Conservation (phyloP, 495 filamentous ascomycete genomes). For the Cudoniella acicularis region DNA sequence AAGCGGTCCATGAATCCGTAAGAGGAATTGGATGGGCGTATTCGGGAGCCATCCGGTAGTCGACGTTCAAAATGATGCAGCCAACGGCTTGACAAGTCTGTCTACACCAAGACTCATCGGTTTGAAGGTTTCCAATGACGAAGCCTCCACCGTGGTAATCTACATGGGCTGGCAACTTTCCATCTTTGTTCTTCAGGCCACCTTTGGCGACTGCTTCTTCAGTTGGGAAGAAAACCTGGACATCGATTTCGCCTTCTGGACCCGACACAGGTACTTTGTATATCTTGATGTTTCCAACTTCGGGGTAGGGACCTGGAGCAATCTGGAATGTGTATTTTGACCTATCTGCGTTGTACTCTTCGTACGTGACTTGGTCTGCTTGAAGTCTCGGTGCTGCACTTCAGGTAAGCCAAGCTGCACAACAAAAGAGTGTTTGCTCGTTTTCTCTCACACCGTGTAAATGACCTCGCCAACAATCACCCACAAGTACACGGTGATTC, state of each 20-base stretch:
- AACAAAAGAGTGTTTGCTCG: not conserved
- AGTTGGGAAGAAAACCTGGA: conserved; percentile 33
- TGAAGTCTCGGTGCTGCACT: conserved; percentile 7
- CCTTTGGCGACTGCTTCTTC: conserved; percentile 26
- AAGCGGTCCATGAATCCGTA: conserved; percentile 37
- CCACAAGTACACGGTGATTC: too few species aligned
- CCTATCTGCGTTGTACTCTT: conserved; percentile 33
- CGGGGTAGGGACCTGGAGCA: conserved; percentile 17
- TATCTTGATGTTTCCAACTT: conserved; percentile 31
- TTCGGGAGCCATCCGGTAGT: conserved; percentile 38
- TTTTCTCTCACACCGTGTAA: too few species aligned
- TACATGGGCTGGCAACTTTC: conserved; percentile 47
- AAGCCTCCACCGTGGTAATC: conserved; percentile 69
- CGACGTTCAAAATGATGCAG: conserved; percentile 45
- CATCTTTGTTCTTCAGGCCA: conserved; percentile 24
- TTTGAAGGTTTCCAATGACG: conserved; percentile 55
- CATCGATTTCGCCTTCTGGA: conserved; percentile 30
- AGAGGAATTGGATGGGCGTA: conserved; percentile 31
- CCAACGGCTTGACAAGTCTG: conserved; percentile 45
- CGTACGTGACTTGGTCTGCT: conserved; percentile 36
- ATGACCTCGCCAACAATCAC: too few species aligned
- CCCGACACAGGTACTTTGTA: conserved; percentile 30
- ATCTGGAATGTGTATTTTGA: conserved; percentile 32
- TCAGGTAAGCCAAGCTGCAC: not conserved
- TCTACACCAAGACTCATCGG: conserved; percentile 56